Base-by-base conservation (phyloP, 352 stramenopile genomes). In the Phytopythium cucurbitacearum region DNA sequence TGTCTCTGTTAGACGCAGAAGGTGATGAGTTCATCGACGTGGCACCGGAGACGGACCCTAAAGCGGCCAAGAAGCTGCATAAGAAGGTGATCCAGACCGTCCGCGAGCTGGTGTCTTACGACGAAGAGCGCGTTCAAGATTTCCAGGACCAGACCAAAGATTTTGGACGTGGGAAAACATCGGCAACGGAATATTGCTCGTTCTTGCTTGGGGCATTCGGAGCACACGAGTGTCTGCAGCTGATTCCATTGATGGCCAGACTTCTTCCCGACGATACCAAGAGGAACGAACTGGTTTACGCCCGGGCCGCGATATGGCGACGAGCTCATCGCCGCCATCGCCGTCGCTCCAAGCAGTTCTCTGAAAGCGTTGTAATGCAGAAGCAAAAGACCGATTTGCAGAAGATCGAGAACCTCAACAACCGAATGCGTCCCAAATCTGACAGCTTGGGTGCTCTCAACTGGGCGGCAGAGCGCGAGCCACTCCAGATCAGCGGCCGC, bases 91-190 rank as follows among this genome's bases (percentile, higher is more conserved):
- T 92, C 16, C 64, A 81, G 39, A 84, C 59, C 5, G 76, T 92
- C 16, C 65, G 74, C 11, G 82, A 88, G 36, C 61, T 82, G 13
- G 80, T 90, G 5, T 49, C 56, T 3, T 64, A 76, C 40, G 77
- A 92, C 32, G 77, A 89, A 55, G 82, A 90, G 39, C 82, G 82
- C 38, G 77, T 90, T 10, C 76, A 73, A 15, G 82, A 88, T 48
- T 92, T 92, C 48, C 82, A 90, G 43, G 80, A 90, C 32, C 78
- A 88, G 49, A 90, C 79, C 0, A 87, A 73, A 51, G 80, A 92
- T 53, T 92, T 89, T 64, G 82, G 82, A 4, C 71, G 77, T 9
- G 73, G 76, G 1, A 82, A 86, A 53, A 80, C 67, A 8, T 77
- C 76, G 40, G 78, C 75, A 0, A 87, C 76, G n/a, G 80, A 90